These are phyloP conservation scores for Podospora fimiseda DNA, from an alignment of 495 filamentous ascomycete species.

Conservation along the genomic window DNA sequence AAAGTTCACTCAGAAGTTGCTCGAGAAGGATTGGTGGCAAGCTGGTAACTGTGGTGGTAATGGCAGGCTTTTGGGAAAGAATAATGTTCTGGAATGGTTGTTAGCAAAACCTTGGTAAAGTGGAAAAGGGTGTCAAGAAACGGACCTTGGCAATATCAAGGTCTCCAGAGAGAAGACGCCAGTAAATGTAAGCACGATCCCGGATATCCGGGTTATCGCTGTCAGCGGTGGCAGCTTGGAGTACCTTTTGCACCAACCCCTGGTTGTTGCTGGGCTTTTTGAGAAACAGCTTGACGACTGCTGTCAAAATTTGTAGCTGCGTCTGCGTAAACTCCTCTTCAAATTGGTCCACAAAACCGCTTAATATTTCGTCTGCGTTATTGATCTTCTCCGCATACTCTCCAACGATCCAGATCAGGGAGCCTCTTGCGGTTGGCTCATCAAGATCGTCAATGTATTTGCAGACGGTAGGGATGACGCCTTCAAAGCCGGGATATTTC, in stretches of 20 bases:
- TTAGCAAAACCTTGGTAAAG: conserved; percentile 5
- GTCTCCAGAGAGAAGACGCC: conserved; percentile 92
- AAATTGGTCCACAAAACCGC: conserved; percentile 91
- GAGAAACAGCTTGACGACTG: conserved; percentile 93
- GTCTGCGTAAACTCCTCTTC: conserved; percentile 91
- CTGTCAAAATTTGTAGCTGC: conserved; percentile 91
- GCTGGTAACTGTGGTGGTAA: conserved; percentile 85
- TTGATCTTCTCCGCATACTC: conserved; percentile 99
- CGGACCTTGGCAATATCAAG: conserved; percentile 73
- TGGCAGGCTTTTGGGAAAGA: conserved; percentile 88
- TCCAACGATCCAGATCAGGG: conserved; percentile 97
- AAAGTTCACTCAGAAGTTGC: conserved; percentile 78
- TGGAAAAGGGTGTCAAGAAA: neutral
- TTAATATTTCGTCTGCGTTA: conserved; percentile 87
- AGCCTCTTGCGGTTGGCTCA: conserved; percentile 84
- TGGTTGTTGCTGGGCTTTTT: conserved; percentile 89
- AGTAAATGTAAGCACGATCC: conserved; percentile 96
- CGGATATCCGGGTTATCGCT: conserved; percentile 97
- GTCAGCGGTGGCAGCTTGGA: conserved; percentile 85
- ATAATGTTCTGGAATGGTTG: conserved; percentile 63
- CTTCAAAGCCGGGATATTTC: conserved; percentile 96
- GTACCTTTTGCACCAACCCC: conserved; percentile 83
- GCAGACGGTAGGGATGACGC: conserved; percentile 93
- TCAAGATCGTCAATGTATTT: conserved; percentile 96
- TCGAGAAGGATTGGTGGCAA: conserved; percentile 79